A percentile compares a stretch with the other conserved stretches of the same genome.
phyloP scores from a whole-genome alignment of 225 moss, liverwort and hornwort species.

The Bryoerythrophyllum caledonicum region DNA sequence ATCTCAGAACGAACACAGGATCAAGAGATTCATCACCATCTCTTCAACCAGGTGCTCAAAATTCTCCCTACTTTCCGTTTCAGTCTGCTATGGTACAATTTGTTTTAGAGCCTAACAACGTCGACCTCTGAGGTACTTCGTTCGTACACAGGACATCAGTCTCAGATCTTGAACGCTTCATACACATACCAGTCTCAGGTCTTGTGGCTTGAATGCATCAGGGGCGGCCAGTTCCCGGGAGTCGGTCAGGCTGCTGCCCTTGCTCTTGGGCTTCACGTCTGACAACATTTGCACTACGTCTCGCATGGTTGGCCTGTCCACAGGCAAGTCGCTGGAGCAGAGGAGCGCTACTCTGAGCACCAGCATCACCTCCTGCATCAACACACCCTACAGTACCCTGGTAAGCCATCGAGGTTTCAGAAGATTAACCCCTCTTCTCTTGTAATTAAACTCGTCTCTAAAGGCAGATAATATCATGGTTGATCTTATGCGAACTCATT shows the following conservation, averaged over 20 bases:
- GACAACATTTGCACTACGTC: slow-evolving; percentile 97
- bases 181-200: slow-evolving; percentile 51
- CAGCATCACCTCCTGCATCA: slow-evolving; percentile 76
- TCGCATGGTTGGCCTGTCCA: slow-evolving; percentile 90
- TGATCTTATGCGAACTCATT: too few species aligned
- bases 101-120: slow-evolving; percentile 16
- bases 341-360: slow-evolving; percentile 88
- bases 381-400: background rate
- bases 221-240: slow-evolving; percentile 54
- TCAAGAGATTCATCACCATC: background rate
- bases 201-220: slow-evolving; percentile 50
- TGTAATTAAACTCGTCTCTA: too few species aligned
- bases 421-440: too few species aligned
- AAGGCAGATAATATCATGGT: too few species aligned
- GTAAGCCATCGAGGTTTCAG: background rate
- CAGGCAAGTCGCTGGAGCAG: slow-evolving; percentile 87
- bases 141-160: slow-evolving; percentile 34
- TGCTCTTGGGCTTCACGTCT: slow-evolving; percentile 75
- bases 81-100: slow-evolving; percentile 35
- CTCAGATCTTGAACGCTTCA: slow-evolving; percentile 48
- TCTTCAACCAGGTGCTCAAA: background rate
- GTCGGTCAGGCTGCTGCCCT: slow-evolving; percentile 34
- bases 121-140: slow-evolving; percentile 14
- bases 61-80: slow-evolving; percentile 13
- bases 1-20: background rate